These are phyloP conservation scores for Exophiala sp. DNA, from an alignment of 2,329 filamentous ascomycete species.

Conservation along the genomic window DNA sequence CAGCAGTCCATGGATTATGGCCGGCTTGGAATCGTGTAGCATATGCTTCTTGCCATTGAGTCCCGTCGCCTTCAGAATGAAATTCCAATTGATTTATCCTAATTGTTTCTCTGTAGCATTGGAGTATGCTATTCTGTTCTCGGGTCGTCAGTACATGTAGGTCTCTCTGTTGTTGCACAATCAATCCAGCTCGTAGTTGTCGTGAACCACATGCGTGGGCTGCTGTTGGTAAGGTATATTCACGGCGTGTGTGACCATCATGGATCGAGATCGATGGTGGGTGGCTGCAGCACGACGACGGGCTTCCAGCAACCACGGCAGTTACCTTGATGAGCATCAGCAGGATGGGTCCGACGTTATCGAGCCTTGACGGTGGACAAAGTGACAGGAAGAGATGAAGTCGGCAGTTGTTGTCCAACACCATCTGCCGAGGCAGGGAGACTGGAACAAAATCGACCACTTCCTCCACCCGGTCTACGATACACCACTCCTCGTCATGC, in stretches of 20 bases:
- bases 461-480: background rate
- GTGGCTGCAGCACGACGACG: no score
- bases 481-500: background rate
- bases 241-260: no score
- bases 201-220: no score
- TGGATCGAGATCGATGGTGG: no score
- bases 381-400: background rate
- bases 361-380: background rate
- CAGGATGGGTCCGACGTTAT: background rate
- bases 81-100: conserved; percentile 15
- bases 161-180: no score
- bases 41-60: conserved; percentile 17
- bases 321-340: no score
- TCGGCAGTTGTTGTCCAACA: conserved; percentile 13
- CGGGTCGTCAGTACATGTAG: background rate
- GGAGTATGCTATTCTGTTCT: background rate
- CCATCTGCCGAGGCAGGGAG: conserved; percentile 12
- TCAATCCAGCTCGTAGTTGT: no score
- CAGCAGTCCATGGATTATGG: conserved; percentile 11
- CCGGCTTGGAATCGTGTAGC: conserved; percentile 25
- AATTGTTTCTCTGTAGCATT: background rate
- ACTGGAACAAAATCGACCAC: background rate
- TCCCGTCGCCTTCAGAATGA: conserved; percentile 20
- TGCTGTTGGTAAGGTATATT: no score
- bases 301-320: no score